A percentile compares a stretch with the other conserved stretches of the same genome.
Conservation (phyloP, 768 basidiomycete genomes). For the Mycena floridula region DNA sequence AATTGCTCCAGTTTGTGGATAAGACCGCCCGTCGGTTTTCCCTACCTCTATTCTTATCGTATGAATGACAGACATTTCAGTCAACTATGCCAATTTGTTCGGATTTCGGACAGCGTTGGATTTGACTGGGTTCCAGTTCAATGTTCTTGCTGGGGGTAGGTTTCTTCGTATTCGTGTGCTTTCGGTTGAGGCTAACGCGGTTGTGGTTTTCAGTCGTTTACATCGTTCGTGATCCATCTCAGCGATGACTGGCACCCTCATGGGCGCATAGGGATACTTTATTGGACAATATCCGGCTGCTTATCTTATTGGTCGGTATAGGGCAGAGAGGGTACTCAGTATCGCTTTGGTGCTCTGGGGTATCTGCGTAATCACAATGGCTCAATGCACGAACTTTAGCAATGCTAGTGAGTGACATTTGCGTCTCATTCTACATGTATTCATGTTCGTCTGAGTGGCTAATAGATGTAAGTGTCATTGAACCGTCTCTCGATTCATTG, state of each 20-base stretch:
- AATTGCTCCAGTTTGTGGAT: not conserved
- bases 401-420: constrained; percentile 14
- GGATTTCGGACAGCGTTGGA: constrained; percentile 10
- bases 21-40: not conserved
- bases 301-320: constrained; percentile 11
- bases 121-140: constrained; percentile 10
- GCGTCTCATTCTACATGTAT: not conserved
- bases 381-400: constrained; percentile 14
- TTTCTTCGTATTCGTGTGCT: too few species aligned
- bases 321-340: constrained; percentile 12
- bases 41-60: too few species aligned
- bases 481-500: not conserved
- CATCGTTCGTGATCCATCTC: too few species aligned
- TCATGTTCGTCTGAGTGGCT: not conserved
- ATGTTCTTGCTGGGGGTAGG: constrained; percentile 3
- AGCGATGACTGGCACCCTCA: not conserved
- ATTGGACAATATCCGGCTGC: constrained; percentile 12
- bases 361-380: constrained; percentile 13
- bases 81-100: constrained; percentile 14
- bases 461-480: not conserved
- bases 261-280: constrained; percentile 12
- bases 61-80: constrained; percentile 7
- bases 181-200: not conserved
- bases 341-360: constrained; percentile 14
- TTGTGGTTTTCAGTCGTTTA: too few species aligned